Conservation (phyloP, 2,329 filamentous ascomycete genomes). For the Colletotrichum sp. region DNA sequence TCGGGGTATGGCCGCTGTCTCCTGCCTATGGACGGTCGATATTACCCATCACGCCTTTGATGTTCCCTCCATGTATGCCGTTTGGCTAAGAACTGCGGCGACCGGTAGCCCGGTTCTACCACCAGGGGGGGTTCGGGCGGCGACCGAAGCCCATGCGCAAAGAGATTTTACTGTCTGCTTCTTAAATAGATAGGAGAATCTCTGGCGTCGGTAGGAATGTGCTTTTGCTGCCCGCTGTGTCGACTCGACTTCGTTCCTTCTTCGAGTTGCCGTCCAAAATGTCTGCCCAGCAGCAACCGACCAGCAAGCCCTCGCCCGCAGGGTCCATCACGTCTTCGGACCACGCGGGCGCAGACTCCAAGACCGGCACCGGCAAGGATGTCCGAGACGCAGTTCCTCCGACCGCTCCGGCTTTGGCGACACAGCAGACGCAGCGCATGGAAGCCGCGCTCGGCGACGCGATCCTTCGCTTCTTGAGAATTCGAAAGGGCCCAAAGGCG, state of each 20-base stretch:
- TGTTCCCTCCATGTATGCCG: background rate
- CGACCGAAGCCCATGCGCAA: background rate
- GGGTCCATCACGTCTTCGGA: conserved; percentile 16
- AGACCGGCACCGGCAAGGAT: background rate
- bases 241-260: background rate
- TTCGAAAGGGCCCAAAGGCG: conserved; percentile 33
- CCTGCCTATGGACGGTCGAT: background rate
- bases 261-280: background rate
- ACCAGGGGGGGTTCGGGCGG: background rate
- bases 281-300: conserved; percentile 1
- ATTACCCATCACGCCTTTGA: background rate
- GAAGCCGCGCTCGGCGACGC: conserved; percentile 35
- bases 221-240: background rate
- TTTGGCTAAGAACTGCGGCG: background rate
- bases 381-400: background rate
- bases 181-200: background rate
- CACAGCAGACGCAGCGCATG: conserved; percentile 30
- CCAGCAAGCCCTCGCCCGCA: background rate
- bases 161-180: background rate
- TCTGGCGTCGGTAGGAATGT: background rate
- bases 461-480: conserved; percentile 35
- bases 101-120: background rate
- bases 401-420: conserved; percentile 27
- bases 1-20: background rate
- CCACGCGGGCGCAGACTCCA: background rate